A percentile compares a stretch with the other conserved stretches of the same genome.
phyloP scores from a whole-genome alignment of 768 basidiomycete genomes.

The Ramaria sp. region DNA sequence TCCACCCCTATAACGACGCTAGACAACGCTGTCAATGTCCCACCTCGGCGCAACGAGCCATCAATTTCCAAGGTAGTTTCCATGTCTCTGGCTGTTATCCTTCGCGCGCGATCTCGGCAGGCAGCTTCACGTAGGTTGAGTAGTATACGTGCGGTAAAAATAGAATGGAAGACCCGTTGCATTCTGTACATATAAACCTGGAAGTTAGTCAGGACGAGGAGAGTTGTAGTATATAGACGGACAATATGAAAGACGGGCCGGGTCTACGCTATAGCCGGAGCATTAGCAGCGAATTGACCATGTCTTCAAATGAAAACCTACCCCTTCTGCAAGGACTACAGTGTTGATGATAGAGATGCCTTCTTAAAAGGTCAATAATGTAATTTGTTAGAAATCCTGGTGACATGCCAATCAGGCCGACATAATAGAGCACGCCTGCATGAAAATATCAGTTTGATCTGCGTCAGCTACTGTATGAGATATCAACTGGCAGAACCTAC shows the following conservation, averaged over 20 bases:
- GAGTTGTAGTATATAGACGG: background rate
- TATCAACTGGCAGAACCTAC: background rate
- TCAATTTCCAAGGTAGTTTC: background rate
- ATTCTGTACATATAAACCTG: background rate
- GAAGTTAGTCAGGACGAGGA: background rate
- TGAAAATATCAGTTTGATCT: background rate
- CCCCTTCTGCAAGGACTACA: background rate
- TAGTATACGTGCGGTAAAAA: conserved; percentile 5
- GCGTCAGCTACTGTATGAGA: background rate
- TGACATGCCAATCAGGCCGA: background rate
- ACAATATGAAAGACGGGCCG: background rate
- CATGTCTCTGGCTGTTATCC: background rate
- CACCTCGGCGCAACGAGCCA: background rate
- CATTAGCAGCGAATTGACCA: background rate
- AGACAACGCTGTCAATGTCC: too few relatives aligned
- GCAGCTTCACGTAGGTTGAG: conserved; percentile 7
- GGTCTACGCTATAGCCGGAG: background rate
- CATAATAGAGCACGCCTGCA: background rate
- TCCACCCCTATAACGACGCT: too few relatives aligned
- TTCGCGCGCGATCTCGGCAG: background rate
- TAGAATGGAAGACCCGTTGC: conserved; percentile 7
- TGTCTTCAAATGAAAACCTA: background rate
- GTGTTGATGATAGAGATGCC: background rate
- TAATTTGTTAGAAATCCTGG: background rate
- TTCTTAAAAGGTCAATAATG: background rate